Percentiles rank a stretch among this genome's conserved stretches.
Evolutionary conservation across 352 stramenopile species (phyloP).

Genomic region (Globisporangium perplexum): DNA sequence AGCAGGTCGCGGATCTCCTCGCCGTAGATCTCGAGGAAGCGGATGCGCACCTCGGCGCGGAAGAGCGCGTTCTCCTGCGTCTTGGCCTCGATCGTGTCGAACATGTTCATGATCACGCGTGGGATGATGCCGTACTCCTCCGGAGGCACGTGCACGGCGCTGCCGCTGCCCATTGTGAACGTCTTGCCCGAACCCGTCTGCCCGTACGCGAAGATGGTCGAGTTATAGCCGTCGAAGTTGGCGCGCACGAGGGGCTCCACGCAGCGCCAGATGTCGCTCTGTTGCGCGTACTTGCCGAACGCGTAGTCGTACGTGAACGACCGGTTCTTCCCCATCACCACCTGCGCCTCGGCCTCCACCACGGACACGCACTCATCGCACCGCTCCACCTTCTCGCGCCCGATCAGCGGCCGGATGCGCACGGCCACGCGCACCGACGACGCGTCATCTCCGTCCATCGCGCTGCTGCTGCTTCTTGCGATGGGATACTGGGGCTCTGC

Average conservation of each 20-base stretch:
- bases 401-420: conserved; percentile 82
- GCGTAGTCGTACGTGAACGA: conserved; percentile 90
- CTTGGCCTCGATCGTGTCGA: conserved; percentile 69
- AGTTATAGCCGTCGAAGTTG: conserved; percentile 88
- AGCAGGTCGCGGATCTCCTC: conserved; percentile 90
- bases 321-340: conserved; percentile 86
- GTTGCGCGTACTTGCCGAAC: conserved; percentile 77
- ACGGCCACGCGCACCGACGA: conserved; percentile 78
- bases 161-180: conserved; percentile 87
- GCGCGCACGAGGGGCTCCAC: conserved; percentile 75
- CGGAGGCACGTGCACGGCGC: conserved; percentile 64
- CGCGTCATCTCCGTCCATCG: conserved; percentile 36
- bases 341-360: conserved; percentile 74
- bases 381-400: conserved; percentile 84
- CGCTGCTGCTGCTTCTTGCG: background rate
- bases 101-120: conserved; percentile 80
- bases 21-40: conserved; percentile 92
- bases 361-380: conserved; percentile 86
- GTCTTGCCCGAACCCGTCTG: conserved; percentile 87
- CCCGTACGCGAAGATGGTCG: conserved; percentile 87
- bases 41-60: conserved; percentile 57
- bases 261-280: conserved; percentile 83
- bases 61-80: conserved; percentile 52
- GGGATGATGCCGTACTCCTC: conserved; percentile 88
- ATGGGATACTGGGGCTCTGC: no score